Evolutionary conservation across 225 moss, liverwort and hornwort genomes (phyloP), one percentile per base, ranked within the genome.

Genomic region (Climacium dendroides): DNA sequence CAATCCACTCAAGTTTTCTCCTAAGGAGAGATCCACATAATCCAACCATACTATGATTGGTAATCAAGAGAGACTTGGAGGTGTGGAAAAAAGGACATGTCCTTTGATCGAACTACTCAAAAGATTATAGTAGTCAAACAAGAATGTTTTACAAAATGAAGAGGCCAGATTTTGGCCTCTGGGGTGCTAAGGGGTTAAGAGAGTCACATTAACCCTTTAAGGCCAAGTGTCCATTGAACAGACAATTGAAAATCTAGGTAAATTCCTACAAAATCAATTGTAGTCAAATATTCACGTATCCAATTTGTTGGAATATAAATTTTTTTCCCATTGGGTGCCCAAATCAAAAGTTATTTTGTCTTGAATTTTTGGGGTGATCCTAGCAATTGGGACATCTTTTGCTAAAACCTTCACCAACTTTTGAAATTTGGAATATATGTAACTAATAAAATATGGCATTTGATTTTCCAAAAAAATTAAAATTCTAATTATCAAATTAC

Each of bases 291-390:
- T 25, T 70, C 9, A 41, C 0, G n/a, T n/a, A n/a, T 3, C 4
- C 13, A 1, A 8, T 39, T 39, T 24, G 14, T 2, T 0, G 0
- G 4, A 24, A 14, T 8, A 8, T 24, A 2, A n/a, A 3, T 69
- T 14, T 67, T 7, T 67, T 13, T 23, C 2, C 4, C 0, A 67
- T 39, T 2, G 0, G 0, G 7, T 39, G 23, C 3, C 4, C 3
- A 5, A 37, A 37, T 39, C 39, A 69, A 69, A 39, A 39, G 7
- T 14, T 37, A 4, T 7, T 0, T 24, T 69, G 13, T 22, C 9
- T 2, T n/a, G 1, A n/a, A 66, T 0, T 37, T 23, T 67, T 7
- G 0, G 0, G 13, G 13, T 7, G 39, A 4, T 2, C 4, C 0
- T 4, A 2, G 13, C 24, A 67, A 37, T 13, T 37, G 11, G 23